phyloP scores from a whole-genome alignment of 768 basidiomycete species.

The Fomitopsis pulvina region DNA sequence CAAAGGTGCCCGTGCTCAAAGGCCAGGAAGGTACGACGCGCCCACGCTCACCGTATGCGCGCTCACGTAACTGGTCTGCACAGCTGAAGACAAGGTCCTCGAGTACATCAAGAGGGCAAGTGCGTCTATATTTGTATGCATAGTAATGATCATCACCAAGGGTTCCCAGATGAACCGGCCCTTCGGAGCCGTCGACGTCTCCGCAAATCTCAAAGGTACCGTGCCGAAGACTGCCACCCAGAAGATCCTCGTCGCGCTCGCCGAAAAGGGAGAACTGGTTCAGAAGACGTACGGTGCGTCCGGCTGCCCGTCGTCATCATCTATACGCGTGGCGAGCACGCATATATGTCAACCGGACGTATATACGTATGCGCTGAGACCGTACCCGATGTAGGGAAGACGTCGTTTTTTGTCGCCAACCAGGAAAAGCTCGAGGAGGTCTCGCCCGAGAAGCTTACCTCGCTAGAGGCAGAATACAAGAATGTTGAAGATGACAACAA shows the following conservation, averaged over 20 bases:
- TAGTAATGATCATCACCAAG: too few relatives aligned
- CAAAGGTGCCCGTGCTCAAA: conserved; percentile 46
- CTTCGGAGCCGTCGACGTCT: conserved; percentile 86
- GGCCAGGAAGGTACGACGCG: conserved; percentile 56
- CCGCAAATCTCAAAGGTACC: conserved; percentile 85
- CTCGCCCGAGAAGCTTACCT: conserved; percentile 50
- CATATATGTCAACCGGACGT: too few relatives aligned
- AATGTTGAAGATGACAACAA: conserved; percentile 56
- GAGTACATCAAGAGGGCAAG: conserved; percentile 72
- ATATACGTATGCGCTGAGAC: not conserved
- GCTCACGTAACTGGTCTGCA: not conserved
- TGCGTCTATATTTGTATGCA: not conserved
- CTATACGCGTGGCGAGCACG: too few relatives aligned
- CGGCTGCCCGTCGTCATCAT: not conserved
- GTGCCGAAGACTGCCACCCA: conserved; percentile 80
- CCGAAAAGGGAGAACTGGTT: conserved; percentile 79
- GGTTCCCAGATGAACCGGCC: conserved; percentile 82
- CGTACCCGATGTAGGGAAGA: conserved; percentile 52
- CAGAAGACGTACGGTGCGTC: conserved; percentile 75
- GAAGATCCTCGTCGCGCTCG: conserved; percentile 73
- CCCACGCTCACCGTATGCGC: not conserved
- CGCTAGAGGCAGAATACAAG: conserved; percentile 55
- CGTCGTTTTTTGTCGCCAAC: conserved; percentile 81
- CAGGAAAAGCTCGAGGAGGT: conserved; percentile 66
- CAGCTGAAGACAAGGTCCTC: conserved; percentile 71